Conservation (phyloP, 2,329 filamentous ascomycete species). For the Aureobasidium sp. region DNA sequence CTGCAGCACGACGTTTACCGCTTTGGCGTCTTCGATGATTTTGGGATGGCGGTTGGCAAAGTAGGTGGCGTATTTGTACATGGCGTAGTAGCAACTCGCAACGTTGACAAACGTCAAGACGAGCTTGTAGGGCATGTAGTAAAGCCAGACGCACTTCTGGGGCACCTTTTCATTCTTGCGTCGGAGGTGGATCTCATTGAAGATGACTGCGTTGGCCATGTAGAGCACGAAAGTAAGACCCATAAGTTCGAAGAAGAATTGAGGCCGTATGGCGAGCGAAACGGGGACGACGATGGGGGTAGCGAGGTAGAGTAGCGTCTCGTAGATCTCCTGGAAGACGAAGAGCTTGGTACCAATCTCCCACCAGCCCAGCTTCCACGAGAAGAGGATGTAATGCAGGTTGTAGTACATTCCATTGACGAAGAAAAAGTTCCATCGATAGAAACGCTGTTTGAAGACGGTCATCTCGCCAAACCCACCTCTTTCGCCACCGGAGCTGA, state of each 20-base stretch:
- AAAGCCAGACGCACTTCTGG: conserved; percentile 33
- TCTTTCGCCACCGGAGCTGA: conserved; percentile 33
- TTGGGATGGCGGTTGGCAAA: conserved; percentile 44
- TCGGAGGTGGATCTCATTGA: conserved; percentile 45
- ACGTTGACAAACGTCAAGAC: conserved; percentile 42
- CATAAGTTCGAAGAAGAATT: conserved; percentile 35
- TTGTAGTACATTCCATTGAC: conserved; percentile 45
- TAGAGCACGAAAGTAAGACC: conserved; percentile 37
- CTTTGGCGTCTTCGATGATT: conserved; percentile 42
- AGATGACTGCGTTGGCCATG: conserved; percentile 38
- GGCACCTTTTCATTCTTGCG: conserved; percentile 39
- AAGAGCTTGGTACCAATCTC: conserved; percentile 43
- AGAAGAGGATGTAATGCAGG: conserved; percentile 40
- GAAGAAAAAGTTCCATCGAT: conserved; percentile 49
- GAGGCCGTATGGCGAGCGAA: conserved; percentile 35
- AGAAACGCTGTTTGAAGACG: conserved; percentile 45
- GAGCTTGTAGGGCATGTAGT: conserved; percentile 42
- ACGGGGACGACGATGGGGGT: conserved; percentile 42
- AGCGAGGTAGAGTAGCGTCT: conserved; percentile 41
- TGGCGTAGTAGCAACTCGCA: conserved; percentile 23
- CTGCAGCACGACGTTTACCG: conserved; percentile 21
- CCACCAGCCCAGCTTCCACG: conserved; percentile 44
- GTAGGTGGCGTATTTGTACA: conserved; percentile 39
- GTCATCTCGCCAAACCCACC: conserved; percentile 49
- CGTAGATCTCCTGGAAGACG: conserved; percentile 37